A percentile compares a stretch with the other conserved stretches of the same genome.
Evolutionary conservation across 2,329 filamentous ascomycete species (phyloP).

Genomic region (Cercospora zeae-maydis): DNA sequence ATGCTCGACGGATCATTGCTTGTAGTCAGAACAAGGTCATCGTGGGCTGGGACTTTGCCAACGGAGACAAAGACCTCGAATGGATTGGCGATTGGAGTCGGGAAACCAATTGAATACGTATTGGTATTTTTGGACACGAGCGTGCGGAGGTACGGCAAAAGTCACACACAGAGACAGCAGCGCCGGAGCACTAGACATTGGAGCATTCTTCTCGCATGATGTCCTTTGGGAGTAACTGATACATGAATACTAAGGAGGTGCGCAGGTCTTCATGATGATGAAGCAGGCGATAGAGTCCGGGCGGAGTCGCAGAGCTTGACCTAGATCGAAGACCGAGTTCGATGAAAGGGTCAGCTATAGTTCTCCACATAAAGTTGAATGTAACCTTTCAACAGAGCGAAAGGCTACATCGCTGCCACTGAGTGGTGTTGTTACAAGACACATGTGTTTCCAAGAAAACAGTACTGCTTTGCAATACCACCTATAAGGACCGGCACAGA

Average conservation of each 20-base stretch:
- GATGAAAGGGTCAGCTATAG: background rate
- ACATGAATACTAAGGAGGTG: background rate
- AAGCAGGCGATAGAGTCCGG: background rate
- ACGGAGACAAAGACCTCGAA: conserved; percentile 65
- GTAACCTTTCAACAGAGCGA: background rate
- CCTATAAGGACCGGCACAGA: background rate
- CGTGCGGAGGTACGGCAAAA: background rate
- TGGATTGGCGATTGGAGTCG: conserved; percentile 35
- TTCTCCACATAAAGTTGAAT: background rate
- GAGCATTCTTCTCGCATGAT: background rate
- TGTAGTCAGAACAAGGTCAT: conserved; percentile 89
- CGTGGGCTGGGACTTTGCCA: conserved; percentile 97
- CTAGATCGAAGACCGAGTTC: background rate
- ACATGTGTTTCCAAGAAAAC: background rate
- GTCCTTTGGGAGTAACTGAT: background rate
- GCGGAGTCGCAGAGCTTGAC: background rate
- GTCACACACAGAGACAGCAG: background rate
- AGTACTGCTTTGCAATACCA: background rate
- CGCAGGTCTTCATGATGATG: background rate
- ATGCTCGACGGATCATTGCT: conserved; percentile 87
- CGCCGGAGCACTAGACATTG: background rate
- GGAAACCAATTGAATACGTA: conserved; percentile 28
- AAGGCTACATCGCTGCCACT: background rate
- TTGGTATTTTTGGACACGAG: background rate
- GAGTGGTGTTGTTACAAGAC: background rate